Evolutionary conservation across 495 filamentous ascomycete genomes (phyloP), one percentile per base, ranked within the genome.

Genomic region (Thermothielavioides terrestris): DNA sequence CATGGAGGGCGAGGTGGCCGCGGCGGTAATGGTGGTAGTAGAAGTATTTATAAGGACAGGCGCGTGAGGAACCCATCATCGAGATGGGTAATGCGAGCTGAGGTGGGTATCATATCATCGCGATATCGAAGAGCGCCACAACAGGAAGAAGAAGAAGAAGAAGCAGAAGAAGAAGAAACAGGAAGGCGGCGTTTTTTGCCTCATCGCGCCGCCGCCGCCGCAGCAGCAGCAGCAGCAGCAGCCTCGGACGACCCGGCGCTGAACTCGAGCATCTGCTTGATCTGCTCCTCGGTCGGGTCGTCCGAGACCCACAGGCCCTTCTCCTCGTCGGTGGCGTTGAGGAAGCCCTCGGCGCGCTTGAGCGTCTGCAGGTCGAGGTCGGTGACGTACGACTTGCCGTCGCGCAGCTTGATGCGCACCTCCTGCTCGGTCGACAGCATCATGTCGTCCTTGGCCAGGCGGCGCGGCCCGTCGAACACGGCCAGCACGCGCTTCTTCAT

Each of bases 401-500:
- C 79, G 23, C 74, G 76, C 17, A 94, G 80, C 66, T 77, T 80
- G 62, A 95, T 68, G 56, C 89, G 88, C 43, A 97, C 89, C 68
- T 99, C 94, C 57, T 89, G 92, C 56, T 95, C 88, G 21, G 85
- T 86, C 58, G 88, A 86, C 34, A 99, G 83, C 89, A 95, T 92
- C 92, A 97, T 95, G 73, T 97, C 94, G 64, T 99, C 94, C 72
- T 96, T 96, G 77, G 85, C 91, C 50, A 99, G 76, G 7, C 90
- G 80, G 45, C 90, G 79, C 11, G 76, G 78, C 2, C 94, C 94
- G 59, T 97, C 89, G 54, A 94, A 99, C 15, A 95, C 88, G 55
- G 87, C 86, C 50, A 97, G 71, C 12, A 94, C 89, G 17, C 94
- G 85, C 81, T 96, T 95, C 78, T 92, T 96, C 73, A 90, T 94